Conservation (phyloP, 257 asterid genomes). For the Nemophila menziesii region DNA sequence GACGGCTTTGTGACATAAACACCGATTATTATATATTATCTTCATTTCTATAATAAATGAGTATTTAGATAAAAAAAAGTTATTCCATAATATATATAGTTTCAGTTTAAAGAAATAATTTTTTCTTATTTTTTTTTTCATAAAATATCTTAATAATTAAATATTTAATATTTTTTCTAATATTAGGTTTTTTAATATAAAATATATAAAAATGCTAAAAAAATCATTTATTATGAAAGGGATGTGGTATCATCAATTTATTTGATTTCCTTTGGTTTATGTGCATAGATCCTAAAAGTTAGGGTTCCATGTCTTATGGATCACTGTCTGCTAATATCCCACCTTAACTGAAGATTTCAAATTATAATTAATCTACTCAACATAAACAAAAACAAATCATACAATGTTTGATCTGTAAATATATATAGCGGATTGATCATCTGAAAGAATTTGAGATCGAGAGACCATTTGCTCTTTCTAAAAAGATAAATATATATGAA, state of each 20-base stretch:
- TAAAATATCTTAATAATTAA: too few species aligned
- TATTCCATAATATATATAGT: too few species aligned
- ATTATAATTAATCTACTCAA: background rate
- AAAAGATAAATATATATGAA: too few species aligned
- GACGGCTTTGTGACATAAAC: too few species aligned
- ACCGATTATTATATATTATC: too few species aligned
- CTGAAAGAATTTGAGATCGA: too few species aligned
- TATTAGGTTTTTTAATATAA: background rate
- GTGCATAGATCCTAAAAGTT: constrained; percentile 2
- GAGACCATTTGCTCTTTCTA: too few species aligned
- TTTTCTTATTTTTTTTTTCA: too few species aligned
- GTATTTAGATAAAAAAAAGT: too few species aligned
- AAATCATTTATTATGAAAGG: background rate
- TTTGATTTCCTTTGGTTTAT: constrained; percentile 1
- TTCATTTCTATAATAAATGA: too few species aligned
- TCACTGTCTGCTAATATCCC: constrained; percentile 1
- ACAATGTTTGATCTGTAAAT: background rate
- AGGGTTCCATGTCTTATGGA: background rate
- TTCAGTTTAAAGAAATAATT: too few species aligned
- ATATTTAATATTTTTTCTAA: background rate
- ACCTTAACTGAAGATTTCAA: background rate
- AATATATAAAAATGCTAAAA: background rate
- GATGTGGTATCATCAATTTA: background rate
- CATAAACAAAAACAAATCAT: background rate
- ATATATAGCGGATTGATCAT: too few species aligned